Evolutionary conservation across 1,284 basidiomycete species (phyloP).

Genomic region (Cryptococcus sp.): DNA sequence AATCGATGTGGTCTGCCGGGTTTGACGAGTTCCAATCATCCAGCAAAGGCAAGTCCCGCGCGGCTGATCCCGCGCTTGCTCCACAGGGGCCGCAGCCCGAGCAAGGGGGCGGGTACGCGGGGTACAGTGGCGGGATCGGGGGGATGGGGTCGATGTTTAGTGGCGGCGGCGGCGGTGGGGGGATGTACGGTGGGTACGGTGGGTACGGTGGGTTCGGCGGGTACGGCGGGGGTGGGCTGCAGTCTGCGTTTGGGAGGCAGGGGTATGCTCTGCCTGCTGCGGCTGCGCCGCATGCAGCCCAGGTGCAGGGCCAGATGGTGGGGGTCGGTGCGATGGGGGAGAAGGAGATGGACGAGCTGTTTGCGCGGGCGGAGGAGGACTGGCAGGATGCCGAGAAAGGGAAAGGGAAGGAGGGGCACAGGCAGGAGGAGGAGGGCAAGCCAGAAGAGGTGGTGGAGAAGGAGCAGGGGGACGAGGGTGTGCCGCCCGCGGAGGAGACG

Average conservation of each 20-base stretch:
- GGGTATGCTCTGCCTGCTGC: too few relatives aligned
- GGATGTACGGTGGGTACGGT: too few relatives aligned
- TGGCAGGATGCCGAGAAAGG: constrained; percentile 59
- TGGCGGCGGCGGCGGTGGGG: too few relatives aligned
- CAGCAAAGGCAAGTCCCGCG: background rate
- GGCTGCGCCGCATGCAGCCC: too few relatives aligned
- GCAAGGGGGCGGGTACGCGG: background rate
- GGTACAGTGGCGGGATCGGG: too few relatives aligned
- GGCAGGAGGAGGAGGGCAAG: constrained; percentile 52
- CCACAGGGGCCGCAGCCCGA: constrained; percentile 1
- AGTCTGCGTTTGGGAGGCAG: too few relatives aligned
- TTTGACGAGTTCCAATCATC: background rate
- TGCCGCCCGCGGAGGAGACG: constrained; percentile 40
- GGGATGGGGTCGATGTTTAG: too few relatives aligned
- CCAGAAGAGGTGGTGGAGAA: constrained; percentile 20
- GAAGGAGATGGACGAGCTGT: constrained; percentile 18
- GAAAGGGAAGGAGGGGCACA: constrained; percentile 50
- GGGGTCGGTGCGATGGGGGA: too few relatives aligned
- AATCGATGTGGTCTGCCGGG: constrained; percentile 13
- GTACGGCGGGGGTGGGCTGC: too few relatives aligned
- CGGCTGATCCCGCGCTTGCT: background rate
- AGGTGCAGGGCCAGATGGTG: too few relatives aligned
- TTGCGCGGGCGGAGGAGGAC: constrained; percentile 60
- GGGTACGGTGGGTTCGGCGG: too few relatives aligned
- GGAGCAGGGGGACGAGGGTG: constrained; percentile 46